Conservation (phyloP, 768 basidiomycete genomes). For the Termitomyces heimii region DNA sequence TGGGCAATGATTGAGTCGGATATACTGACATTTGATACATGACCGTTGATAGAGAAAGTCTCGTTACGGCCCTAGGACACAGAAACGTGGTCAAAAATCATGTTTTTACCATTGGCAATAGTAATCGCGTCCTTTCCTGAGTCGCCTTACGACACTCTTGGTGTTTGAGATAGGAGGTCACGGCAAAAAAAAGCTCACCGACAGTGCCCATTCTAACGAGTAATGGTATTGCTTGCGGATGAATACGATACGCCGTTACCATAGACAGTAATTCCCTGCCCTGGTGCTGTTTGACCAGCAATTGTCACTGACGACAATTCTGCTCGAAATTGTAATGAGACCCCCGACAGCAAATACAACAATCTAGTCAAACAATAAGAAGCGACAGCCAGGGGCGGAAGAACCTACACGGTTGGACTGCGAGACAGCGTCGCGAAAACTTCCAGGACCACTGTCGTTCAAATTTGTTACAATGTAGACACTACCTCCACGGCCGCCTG, state of each 20-base stretch:
- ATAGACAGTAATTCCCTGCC: slow-evolving; percentile 31
- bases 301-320: slow-evolving; percentile 26
- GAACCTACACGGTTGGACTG: slow-evolving; percentile 20
- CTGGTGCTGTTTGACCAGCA: slow-evolving; percentile 30
- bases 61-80: slow-evolving; percentile 30
- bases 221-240: slow-evolving; percentile 20
- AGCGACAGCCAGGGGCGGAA: background rate
- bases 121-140: slow-evolving; percentile 28
- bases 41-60: slow-evolving; percentile 29
- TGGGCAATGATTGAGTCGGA: slow-evolving; percentile 31
- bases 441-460: slow-evolving; percentile 27
- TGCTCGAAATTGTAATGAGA: slow-evolving; percentile 23
- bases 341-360: slow-evolving; percentile 29
- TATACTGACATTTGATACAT: slow-evolving; percentile 30
- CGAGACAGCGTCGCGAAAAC: slow-evolving; percentile 29
- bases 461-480: slow-evolving; percentile 29
- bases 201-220: slow-evolving; percentile 22
- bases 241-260: slow-evolving; percentile 29
- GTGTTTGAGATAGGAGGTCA: background rate
- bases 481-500: slow-evolving; percentile 25
- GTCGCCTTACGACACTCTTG: slow-evolving; percentile 15
- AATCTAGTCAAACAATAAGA: slow-evolving; percentile 14
- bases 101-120: slow-evolving; percentile 27
- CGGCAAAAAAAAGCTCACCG: slow-evolving; percentile 12
- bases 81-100: slow-evolving; percentile 31